Base-by-base conservation (phyloP, 306 rosid genomes). In the Sphenostylis stenocarpa region DNA sequence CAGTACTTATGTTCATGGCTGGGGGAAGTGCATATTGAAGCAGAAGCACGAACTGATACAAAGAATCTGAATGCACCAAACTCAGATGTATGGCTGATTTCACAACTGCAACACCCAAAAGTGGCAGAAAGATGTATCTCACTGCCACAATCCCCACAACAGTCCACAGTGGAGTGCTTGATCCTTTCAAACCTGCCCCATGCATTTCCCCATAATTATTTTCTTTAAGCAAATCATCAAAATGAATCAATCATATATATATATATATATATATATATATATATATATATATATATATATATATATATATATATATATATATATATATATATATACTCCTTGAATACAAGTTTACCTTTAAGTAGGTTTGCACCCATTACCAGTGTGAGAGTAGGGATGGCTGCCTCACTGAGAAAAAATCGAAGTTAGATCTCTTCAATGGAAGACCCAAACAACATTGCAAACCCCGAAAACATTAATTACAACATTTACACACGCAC, bases 1-100 rank as follows among this genome's bases (percentile, higher is more conserved):
- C n/a, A n/a, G 21, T 86, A 90, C 96, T 97, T 79, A 89, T 90
- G 72, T 77, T 89, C 97, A 95, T 92, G 39, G 98, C 97, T 15
- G 98, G 97, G 0, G 97, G 98, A 48, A 95, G 66, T 61, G 96
- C 80, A 80, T 84, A 92, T 36, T 90, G 98, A 71, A 92, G 90
- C 7, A 92, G 87, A 47, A 90, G 98, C 12, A 92, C 82, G 67
- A 95, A 92, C 62, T 85, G 90, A 82, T 86, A 92, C 21, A 94
- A 79, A 17, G 93, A 87, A 83, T 94, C 89, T 21, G 89, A 45
- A 17, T 80, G 86, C 68, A 90, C 95, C 65, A 87, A 77, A 44
- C 97, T 97, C 1, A 85, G 26, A n/a, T 73, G 73, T 3, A 82
- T 64, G 6, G 97, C 96, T 21, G 91, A 91, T 77, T 91, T 87